These are phyloP conservation scores for Fusarium annulatum DNA, from an alignment of 2,329 filamentous ascomycete genomes.

Conservation along the genomic window DNA sequence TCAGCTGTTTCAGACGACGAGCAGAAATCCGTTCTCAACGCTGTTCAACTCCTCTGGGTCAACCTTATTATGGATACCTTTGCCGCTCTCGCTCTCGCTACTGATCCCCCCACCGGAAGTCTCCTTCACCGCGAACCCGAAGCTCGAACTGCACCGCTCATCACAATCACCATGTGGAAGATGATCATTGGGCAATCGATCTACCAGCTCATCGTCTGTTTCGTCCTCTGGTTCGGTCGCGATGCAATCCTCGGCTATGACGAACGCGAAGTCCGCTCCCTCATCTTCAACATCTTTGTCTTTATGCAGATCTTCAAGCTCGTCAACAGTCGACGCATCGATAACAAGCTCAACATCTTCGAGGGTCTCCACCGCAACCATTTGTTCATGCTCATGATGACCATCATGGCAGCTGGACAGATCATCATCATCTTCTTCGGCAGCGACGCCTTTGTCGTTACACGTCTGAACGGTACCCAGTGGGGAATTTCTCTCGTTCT, in stretches of 20 bases:
- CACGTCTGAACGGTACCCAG: constrained; percentile 70
- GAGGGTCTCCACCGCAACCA: constrained; percentile 65
- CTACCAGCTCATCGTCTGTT: constrained; percentile 68
- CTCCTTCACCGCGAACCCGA: constrained; percentile 65
- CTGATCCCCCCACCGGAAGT: constrained; percentile 68
- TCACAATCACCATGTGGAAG: constrained; percentile 77
- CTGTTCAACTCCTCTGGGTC: constrained; percentile 75
- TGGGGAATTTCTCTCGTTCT: constrained; percentile 86
- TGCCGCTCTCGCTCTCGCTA: constrained; percentile 71
- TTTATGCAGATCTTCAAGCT: constrained; percentile 80
- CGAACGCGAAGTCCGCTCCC: constrained; percentile 59
- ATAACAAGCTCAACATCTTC: constrained; percentile 90
- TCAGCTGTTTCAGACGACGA: constrained; percentile 65
- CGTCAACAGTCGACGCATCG: constrained; percentile 74
- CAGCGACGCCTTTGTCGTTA: constrained; percentile 77
- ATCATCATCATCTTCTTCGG: constrained; percentile 40
- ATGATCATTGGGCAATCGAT: constrained; percentile 72
- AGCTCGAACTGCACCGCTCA: constrained; percentile 75
- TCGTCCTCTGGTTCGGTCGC: constrained; percentile 70
- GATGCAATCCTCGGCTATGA: constrained; percentile 59
- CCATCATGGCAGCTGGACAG: constrained; percentile 45
- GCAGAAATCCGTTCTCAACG: constrained; percentile 71
- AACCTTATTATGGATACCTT: constrained; percentile 78
- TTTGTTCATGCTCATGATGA: constrained; percentile 43
- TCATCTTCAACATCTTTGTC: constrained; percentile 77